Evolutionary conservation across 169 alveolate species (phyloP), one percentile per base, ranked within the genome.

Genomic region (Eimeria maxima): DNA sequence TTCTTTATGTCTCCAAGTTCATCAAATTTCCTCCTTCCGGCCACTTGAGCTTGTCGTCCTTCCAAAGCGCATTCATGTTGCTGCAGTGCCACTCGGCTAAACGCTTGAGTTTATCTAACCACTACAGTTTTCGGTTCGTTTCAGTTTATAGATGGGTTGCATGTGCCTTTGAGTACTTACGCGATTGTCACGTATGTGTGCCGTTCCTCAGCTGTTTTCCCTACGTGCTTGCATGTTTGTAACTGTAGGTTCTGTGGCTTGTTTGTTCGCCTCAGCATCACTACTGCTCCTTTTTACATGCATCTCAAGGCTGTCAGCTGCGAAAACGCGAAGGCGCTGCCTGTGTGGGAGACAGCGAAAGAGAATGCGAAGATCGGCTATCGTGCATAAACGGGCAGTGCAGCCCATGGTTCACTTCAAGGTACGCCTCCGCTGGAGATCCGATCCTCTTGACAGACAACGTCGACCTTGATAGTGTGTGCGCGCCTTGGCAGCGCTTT

Each of bases 401-500:
- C 67, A 78, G 89, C 50, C 67, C 89, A 6, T 78, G 89, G 89
- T 78, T 78, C 27, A 45, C 89, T 33, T 78, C 89, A 10, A 53
- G 89, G 38, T 65, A 78, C 24, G 89, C 89, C 65, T 42, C 89
- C 1, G 89, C 89, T 27, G 89, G 89, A 33, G 89, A 78, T 44
- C 29, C 65, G 24, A 78, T 78, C n/a, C 42, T 78, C 67, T 22
- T 78, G 89, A 78, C 89, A 10, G 89, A 78, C 89, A 78, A 78
- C 33, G 89, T 78, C 44, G 89, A 78, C 33, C 11, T 78, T 16
- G 65, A 78, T 10, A 78, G 89, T 65, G 89, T 78, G 29, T 78
- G 89, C 20, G 89, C 89, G 29, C 89, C 89, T 44, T 78, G 89
- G 89, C 89, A 78, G 33, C 89, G 89, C 42, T 78, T 78, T 29